Base-by-base conservation (phyloP, 2,329 filamentous ascomycete genomes). In the Scytalidium sp. region DNA sequence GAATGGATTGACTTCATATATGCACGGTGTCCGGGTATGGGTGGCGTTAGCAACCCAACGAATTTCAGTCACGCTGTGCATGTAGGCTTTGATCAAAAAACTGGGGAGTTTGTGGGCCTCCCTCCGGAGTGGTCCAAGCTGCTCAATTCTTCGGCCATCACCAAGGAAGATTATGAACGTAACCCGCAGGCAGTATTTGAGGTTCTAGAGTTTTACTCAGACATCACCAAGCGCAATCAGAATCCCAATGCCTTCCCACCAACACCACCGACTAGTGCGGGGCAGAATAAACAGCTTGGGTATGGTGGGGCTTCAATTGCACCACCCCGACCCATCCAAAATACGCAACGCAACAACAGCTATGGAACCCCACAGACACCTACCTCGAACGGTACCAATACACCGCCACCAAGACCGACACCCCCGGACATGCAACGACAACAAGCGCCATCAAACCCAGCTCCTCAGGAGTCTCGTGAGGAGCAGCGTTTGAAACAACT, bases 1-100 rank as follows among this genome's bases (percentile, higher is more conserved):
- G 91, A 96, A 63, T 99, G 94, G 94, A 96, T 97, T 63, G 94
- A 99, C 69, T 90, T 92, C 67, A 95, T 99, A 58, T 97, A 97
- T 67, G 91, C 93, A 60, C 87, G 93, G 56, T 97, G 93, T 68
- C 94, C 94, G 17, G 93, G 90, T 55, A 96, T 97, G 90, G 92
- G 94, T 54, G 94, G 94, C 60, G 94, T 99, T 50, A 97, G 93
- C 72, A 97, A 97, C 69, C 94, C 94, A 5, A 97, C 94, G 57
- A 97, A 97, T 74, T 99, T 99, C 74, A 91, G 88, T 20, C 94
- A 99, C 67, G 88, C 92, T 43, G 92, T 99, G 20, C 94, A 99
- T 67, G 94, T 99, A 58, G 94, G 94, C 52, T 99, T 97, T 65
- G 94, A 99, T 67, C 91, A 93, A 21, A 87, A 91, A 61, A 96